Percentiles rank a stretch among this genome's conserved stretches.
Evolutionary conservation across 805 yeast genomes (phyloP).

Genomic region (Peterozyma xylosa): DNA sequence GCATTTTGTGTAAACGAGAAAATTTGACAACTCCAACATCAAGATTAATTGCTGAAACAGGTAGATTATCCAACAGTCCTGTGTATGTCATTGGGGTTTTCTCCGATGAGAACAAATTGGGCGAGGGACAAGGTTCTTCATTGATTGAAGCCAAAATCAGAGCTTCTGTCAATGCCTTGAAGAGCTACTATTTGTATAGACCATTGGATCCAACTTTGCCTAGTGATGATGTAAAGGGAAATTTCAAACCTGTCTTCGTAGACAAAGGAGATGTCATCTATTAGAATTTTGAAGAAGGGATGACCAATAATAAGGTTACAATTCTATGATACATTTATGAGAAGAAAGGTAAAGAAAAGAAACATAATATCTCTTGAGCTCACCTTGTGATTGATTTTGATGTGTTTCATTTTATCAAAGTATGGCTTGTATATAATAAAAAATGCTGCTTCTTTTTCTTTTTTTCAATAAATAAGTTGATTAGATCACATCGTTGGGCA

Average conservation of each 20-base stretch:
- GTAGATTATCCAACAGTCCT: slow-evolving; percentile 78
- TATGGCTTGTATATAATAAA: too few species aligned
- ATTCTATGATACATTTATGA: too few species aligned
- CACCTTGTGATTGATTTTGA: too few species aligned
- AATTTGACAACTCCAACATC: slow-evolving; percentile 68
- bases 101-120: slow-evolving; percentile 72
- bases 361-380: too few species aligned
- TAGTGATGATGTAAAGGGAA: slow-evolving; percentile 33
- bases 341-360: too few species aligned
- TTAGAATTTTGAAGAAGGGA: neutral
- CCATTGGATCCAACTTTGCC: slow-evolving; percentile 64
- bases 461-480: too few species aligned
- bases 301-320: too few species aligned
- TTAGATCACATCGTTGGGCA: too few species aligned
- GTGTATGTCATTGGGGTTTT: slow-evolving; percentile 89
- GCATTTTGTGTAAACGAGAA: slow-evolving; percentile 70
- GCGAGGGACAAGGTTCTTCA: slow-evolving; percentile 92
- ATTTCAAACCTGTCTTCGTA: slow-evolving; percentile 26
- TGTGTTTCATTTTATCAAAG: too few species aligned
- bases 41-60: slow-evolving; percentile 86
- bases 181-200: slow-evolving; percentile 86
- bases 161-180: slow-evolving; percentile 84
- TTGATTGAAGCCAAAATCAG: slow-evolving; percentile 87
- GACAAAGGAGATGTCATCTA: slow-evolving; percentile 28
- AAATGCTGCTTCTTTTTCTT: too few species aligned